Base-by-base conservation (phyloP, 129 eudicot genomes). In the Pseudognaphalium luteoalbum region DNA sequence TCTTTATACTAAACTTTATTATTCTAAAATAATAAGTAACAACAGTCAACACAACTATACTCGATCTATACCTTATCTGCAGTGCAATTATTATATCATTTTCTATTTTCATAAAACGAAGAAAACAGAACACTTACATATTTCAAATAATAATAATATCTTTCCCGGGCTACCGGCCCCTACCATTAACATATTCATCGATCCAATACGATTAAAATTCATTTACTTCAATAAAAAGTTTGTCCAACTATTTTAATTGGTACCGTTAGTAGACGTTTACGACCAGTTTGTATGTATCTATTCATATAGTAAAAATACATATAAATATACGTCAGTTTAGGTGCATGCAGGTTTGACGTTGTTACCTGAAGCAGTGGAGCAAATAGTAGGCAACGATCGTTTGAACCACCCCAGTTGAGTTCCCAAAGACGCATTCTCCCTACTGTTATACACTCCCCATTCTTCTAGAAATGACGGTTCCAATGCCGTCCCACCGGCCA, bases 371-470 rank as follows among this genome's bases (percentile, higher is more conserved):
- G 14, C 61, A 0, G 39, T 34, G 25, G 83, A 58, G 19, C 77
- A 81, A 62, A 76, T n/a, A 41, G 81, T 54, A 47, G 81, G 34
- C 73, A 83, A 39, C 3, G 75, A 72, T 44, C 57, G 74, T 71
- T 47, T 83, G 37, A 86, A 83, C 90, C 90, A 86, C 20, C 65
- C 83, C 79, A 86, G 73, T 14, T 83, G 87, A 70, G 58, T 57
- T 5, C 76, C 63, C n/a, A 86, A 71, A 61, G 90, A 83, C 28
- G 78, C 81, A 77, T 83, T 81, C 5, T 68, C 66, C 52, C 15
- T 52, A 7, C 28, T 22, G 20, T 33, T 34, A 81, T 15, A 4
- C 21, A 76, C 74, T 32, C 85, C 85, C 44, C 73, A 71, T 54
- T 59, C 73, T 51, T 29, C 60, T 52, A 59, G 69, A 81, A 76